Evolutionary conservation across 148 eudicot species (phyloP), one percentile per base, ranked within the genome.

Genomic region (Persicaria maculosa): DNA sequence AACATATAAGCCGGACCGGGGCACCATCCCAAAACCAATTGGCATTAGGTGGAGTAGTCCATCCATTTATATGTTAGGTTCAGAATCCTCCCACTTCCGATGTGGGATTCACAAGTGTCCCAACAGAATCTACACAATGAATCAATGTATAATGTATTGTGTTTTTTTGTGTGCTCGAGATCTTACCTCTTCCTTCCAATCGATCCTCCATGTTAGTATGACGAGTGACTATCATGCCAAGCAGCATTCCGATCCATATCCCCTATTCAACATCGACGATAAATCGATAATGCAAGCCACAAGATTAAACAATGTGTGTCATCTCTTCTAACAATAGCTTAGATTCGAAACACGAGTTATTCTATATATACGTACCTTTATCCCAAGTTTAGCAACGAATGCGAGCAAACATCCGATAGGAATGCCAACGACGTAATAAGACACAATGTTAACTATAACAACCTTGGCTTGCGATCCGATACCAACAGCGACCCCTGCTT

Each of bases 401-500:
- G 76, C 84, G 11, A 84, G 87, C 67, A 79, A 52, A 54, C 52
- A 52, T 72, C 87, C 84, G n/a, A 84, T 7, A 5, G 87, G 87
- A 58, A 81, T n/a, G 10, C 87, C 87, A 44, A 84, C 75, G 36
- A 74, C 47, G 71, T 84, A 84, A 72, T 75, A 84, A 70, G 84
- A 81, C 22, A 77, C 64, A 2, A 81, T 19, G 46, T 84, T 84
- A 7, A 81, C 72, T 44, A 84, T 74, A 14, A 83, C 84, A 15
- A 81, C 84, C 61, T 75, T 84, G 3, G 74, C 75, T 43, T 81
- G 87, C 40, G 80, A 61, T 7, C 87, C 87, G 7, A 77, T 61
- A 45, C 87, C 87, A 4, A 84, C 62, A 0, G 87, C 87, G 77
- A 84, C 87, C 36, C 87, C 87, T 84, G 73, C 40, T 31, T 7